phyloP scores from a whole-genome alignment of 371 early-diverging fungal genomes.

The Coemansia sp. region DNA sequence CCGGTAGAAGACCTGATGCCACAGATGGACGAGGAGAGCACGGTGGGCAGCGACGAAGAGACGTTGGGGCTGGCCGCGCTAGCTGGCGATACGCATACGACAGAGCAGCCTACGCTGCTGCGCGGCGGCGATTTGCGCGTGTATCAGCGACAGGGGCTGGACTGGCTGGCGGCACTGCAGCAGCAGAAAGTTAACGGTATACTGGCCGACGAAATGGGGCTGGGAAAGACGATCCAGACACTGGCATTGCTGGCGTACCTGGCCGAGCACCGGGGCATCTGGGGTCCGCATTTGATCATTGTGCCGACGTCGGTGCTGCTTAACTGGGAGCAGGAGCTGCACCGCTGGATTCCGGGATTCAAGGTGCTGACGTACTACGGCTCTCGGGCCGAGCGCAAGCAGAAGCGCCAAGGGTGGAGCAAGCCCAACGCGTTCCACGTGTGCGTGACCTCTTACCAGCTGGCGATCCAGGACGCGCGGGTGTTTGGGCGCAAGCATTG shows the following conservation, averaged over 20 bases:
- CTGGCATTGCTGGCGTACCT: constrained; percentile 79
- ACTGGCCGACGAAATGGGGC: constrained; percentile 98
- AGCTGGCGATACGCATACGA: neutral
- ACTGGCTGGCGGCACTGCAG: constrained; percentile 90
- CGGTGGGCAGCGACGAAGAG: too few relatives aligned
- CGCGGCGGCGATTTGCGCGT: constrained; percentile 63
- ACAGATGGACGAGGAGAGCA: too few relatives aligned
- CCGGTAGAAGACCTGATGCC: constrained; percentile 61
- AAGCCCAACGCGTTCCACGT: constrained; percentile 81
- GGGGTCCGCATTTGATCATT: constrained; percentile 88
- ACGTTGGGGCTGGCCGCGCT: too few relatives aligned
- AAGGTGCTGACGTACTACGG: constrained; percentile 85
- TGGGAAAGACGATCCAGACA: constrained; percentile 98
- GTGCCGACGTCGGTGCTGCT: constrained; percentile 91
- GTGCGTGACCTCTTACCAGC: constrained; percentile 84
- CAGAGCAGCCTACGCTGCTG: constrained; percentile 50
- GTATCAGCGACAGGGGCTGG: constrained; percentile 77
- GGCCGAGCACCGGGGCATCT: constrained; percentile 67
- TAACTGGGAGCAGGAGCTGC: constrained; percentile 96
- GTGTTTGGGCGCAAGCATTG: constrained; percentile 80
- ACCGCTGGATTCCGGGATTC: constrained; percentile 88
- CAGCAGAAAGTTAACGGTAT: constrained; percentile 97
- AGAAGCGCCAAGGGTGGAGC: constrained; percentile 79
- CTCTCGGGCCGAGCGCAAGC: constrained; percentile 71
- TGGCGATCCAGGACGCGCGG: constrained; percentile 75